Evolutionary conservation across 163 green algal species (phyloP).

Genomic region (Dunaliella salina): DNA sequence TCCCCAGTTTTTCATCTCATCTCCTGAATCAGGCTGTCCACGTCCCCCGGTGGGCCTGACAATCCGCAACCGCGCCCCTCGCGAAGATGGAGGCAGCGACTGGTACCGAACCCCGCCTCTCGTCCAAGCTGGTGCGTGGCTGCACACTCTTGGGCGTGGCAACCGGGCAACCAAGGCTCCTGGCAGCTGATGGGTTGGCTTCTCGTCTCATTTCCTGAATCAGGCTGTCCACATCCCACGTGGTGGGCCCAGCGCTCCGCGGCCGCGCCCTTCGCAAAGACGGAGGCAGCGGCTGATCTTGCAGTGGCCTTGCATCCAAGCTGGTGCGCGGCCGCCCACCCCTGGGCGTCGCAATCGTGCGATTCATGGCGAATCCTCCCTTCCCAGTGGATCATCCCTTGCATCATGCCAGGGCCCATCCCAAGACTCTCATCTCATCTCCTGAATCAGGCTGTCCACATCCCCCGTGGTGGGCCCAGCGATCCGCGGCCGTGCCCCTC

Average conservation of each 20-base stretch:
- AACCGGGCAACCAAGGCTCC: no score
- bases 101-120: background rate
- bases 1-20: background rate
- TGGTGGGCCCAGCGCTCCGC: background rate
- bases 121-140: no score
- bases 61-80: no score
- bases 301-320: no score
- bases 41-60: background rate
- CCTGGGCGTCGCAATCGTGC: no score
- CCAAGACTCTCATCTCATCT: background rate
- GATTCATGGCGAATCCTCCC: no score
- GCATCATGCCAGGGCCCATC: no score
- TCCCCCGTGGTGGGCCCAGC: background rate
- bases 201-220: background rate
- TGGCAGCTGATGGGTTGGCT: no score
- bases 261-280: background rate
- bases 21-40: background rate
- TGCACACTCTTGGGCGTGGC: no score
- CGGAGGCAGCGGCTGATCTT: background rate
- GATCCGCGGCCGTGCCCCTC: no score
- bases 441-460: background rate
- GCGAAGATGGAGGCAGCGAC: background rate
- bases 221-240: background rate
- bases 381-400: no score
- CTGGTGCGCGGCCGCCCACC: no score